These are phyloP conservation scores for Mycosphaerella arachidis DNA, from an alignment of 2,329 filamentous ascomycete genomes.

Conservation along the genomic window DNA sequence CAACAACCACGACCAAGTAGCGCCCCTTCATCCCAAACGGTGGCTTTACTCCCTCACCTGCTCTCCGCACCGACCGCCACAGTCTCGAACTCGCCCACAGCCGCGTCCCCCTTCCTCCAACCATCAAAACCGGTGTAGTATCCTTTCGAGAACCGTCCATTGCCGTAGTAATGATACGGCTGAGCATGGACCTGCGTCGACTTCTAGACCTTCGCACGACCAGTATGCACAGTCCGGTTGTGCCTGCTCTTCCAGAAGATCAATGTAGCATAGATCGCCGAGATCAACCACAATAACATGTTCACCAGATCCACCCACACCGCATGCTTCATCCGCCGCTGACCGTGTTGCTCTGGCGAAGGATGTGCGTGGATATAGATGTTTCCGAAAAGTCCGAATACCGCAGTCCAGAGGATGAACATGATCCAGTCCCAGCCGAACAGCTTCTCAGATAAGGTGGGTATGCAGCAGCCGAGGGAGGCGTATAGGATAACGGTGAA, in stretches of 20 bases:
- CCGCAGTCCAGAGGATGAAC: slow-evolving; percentile 71
- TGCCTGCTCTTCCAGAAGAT: slow-evolving; percentile 57
- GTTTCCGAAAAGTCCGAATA: slow-evolving; percentile 79
- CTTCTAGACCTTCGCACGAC: slow-evolving; percentile 31
- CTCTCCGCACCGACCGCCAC: background rate
- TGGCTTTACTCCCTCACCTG: background rate
- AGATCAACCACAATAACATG: slow-evolving; percentile 70
- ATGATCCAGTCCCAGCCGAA: slow-evolving; percentile 69
- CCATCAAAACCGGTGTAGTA: background rate
- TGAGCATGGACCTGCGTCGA: background rate
- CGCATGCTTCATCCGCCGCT: slow-evolving; percentile 76
- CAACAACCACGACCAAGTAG: background rate
- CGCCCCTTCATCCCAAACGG: background rate
- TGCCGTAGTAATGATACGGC: background rate
- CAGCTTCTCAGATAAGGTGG: slow-evolving; percentile 37
- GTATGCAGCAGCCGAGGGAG: slow-evolving; percentile 54
- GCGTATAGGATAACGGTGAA: slow-evolving; percentile 59
- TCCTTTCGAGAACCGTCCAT: background rate
- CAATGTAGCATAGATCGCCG: slow-evolving; percentile 50
- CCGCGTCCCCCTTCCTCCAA: background rate
- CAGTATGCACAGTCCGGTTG: slow-evolving; percentile 36
- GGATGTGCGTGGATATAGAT: slow-evolving; percentile 70
- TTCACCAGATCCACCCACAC: slow-evolving; percentile 78
- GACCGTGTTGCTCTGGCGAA: slow-evolving; percentile 47
- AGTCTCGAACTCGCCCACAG: background rate